A percentile compares a stretch with the other conserved stretches of the same genome.
phyloP scores from a whole-genome alignment of 768 basidiomycete species.

The Kwoniella shandongensis region DNA sequence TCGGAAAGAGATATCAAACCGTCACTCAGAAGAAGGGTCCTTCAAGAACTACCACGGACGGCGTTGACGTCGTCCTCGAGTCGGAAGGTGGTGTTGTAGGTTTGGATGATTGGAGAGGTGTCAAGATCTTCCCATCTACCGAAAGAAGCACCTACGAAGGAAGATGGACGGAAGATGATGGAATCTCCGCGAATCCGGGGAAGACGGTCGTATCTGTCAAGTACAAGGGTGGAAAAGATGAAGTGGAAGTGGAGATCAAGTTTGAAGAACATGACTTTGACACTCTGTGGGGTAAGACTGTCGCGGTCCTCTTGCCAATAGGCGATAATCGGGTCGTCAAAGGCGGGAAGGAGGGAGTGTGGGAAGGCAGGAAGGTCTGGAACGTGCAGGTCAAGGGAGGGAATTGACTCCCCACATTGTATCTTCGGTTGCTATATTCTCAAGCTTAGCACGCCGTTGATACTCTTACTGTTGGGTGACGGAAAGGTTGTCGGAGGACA shows the following conservation, averaged over 20 bases:
- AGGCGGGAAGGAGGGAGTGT: conserved; percentile 24
- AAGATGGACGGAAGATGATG: conserved; percentile 53
- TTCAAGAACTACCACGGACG: conserved; percentile 40
- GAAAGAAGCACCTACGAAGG: conserved; percentile 19
- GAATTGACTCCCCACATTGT: background rate
- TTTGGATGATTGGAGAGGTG: conserved; percentile 52
- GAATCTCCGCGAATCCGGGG: conserved; percentile 38
- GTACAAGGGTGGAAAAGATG: conserved; percentile 26
- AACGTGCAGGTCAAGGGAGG: conserved; percentile 1
- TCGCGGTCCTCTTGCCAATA: conserved; percentile 42
- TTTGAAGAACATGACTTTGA: conserved; percentile 41
- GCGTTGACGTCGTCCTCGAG: conserved; percentile 40
- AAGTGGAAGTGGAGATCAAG: conserved; percentile 31
- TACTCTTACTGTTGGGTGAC: too few species aligned
- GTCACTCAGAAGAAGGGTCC: conserved; percentile 44
- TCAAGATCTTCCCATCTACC: conserved; percentile 49
- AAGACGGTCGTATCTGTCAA: conserved; percentile 36
- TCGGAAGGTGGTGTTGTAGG: conserved; percentile 46
- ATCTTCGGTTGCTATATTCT: too few species aligned
- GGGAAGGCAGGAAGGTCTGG: conserved; percentile 32
- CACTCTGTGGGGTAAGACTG: conserved; percentile 38
- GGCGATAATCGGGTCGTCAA: conserved; percentile 41
- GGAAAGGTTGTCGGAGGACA: too few species aligned
- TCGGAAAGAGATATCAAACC: conserved; percentile 46
- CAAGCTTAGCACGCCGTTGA: too few species aligned